These are phyloP conservation scores for Lactifluus echinatus DNA, from an alignment of 768 basidiomycete genomes.

Conservation along the genomic window DNA sequence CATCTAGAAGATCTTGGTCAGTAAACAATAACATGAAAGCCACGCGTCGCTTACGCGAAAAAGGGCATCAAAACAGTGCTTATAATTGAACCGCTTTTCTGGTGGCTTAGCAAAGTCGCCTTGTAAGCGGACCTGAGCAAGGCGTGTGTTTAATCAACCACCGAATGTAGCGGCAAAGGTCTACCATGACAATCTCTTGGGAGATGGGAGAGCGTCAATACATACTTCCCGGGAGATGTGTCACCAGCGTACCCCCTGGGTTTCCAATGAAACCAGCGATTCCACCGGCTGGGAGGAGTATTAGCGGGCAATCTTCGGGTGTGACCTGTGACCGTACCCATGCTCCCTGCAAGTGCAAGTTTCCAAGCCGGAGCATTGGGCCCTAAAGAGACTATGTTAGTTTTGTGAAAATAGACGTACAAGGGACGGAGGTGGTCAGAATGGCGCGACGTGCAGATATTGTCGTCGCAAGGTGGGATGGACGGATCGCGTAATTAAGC, in stretches of 20 bases:
- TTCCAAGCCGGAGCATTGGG: conserved; percentile 72
- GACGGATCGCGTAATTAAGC: not conserved
- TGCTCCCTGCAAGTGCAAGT: conserved; percentile 71
- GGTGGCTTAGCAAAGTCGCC: conserved; percentile 85
- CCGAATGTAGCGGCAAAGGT: not conserved
- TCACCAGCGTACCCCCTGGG: conserved; percentile 52
- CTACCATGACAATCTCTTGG: conserved; percentile 66
- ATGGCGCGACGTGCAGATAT: not conserved
- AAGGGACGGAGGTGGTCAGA: not conserved
- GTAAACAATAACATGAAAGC: conserved; percentile 7
- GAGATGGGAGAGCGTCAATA: not conserved
- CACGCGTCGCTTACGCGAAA: conserved; percentile 52
- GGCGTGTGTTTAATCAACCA: conserved; percentile 12
- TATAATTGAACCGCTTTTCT: conserved; percentile 85
- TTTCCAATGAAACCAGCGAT: conserved; percentile 87
- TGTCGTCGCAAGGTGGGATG: not conserved
- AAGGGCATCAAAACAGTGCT: conserved; percentile 81
- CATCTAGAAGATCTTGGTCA: conserved; percentile 44
- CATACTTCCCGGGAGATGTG: not conserved
- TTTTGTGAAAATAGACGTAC: not conserved
- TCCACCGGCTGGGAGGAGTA: conserved; percentile 50
- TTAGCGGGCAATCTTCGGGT: not conserved
- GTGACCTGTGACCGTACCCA: conserved; percentile 42
- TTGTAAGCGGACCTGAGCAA: conserved; percentile 63
- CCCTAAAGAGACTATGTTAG: conserved; percentile 26